Percentiles rank a stretch among this genome's conserved stretches.
Conservation (phyloP, 73 alveolate species). For the Paraurostyla sp. region DNA sequence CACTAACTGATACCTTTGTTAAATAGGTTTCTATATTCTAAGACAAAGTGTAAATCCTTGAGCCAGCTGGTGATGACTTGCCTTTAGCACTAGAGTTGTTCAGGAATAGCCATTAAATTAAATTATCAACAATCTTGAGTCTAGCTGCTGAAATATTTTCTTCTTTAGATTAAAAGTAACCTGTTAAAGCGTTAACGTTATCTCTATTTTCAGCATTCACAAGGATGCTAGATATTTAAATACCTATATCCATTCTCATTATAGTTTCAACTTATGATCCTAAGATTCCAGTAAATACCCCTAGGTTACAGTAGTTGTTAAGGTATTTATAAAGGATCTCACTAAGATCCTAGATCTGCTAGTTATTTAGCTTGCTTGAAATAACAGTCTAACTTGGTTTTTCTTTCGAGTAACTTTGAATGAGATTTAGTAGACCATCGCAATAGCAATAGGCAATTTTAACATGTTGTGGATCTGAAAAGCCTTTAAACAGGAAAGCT, state of each 20-base stretch:
- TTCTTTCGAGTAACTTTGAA: not conserved
- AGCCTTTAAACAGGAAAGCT: not conserved
- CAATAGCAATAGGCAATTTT: constrained; percentile 13
- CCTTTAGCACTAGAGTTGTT: constrained; percentile 5
- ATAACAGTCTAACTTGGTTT: not conserved
- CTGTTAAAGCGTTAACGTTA: not conserved
- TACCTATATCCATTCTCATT: constrained; percentile 21
- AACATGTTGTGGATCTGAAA: not conserved
- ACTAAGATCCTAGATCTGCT: not conserved
- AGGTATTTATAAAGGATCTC: not conserved
- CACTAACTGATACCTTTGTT: not conserved
- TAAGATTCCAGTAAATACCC: not conserved
- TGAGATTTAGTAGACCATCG: constrained; percentile 21
- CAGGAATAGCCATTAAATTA: constrained; percentile 17
- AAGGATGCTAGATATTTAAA: not conserved
- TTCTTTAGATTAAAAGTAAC: not conserved
- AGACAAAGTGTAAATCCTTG: not conserved
- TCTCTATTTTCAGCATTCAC: not conserved
- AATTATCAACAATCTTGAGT: not conserved
- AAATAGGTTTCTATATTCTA: not conserved
- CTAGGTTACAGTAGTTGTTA: not conserved
- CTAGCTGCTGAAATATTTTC: not conserved
- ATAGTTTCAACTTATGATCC: constrained; percentile 20
- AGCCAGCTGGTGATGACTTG: constrained; percentile 47
- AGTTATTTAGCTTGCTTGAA: not conserved